Evolutionary conservation across 768 basidiomycete species (phyloP), one percentile per base, ranked within the genome.

Genomic region (Pulveroboletus ravenelii): DNA sequence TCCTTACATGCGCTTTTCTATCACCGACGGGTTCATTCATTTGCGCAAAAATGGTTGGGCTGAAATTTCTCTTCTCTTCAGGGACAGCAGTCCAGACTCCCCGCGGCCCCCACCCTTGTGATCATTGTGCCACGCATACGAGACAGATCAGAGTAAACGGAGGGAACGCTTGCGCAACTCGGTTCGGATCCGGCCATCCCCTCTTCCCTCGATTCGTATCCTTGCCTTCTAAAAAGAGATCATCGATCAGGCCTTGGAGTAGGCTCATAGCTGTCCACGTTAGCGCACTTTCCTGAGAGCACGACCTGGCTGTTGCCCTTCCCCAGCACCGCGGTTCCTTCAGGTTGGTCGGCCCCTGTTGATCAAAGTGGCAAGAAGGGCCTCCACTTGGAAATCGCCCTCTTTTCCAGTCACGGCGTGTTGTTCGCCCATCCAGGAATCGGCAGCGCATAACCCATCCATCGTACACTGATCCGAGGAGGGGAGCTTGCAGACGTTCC

Each of bases 381-480:
- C 23, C 30, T 40, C 13, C 32, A 9, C 32, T 34, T 29, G 37
- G 18, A 34, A 38, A 42, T 8, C 6, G 9, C 17, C 35, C 34
- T 35, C 30, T 9, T 29, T 45, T 34, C 38, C 23, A 32, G 31
- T 32, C 10, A 25, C 34, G 23, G 38, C 15, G 29, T 41, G 14
- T 37, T 13, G 14, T 34, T 20, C n/a, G 13, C 29, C 23, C 41
- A 35, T 45, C 47, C 10, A 44, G 60, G 44, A 60, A 59, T 36
- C 23, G 25, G 34, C 41, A 40, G 6, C 30, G 45, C 40, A 40
- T 23, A 29, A 38, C 27, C 38, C 45, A 40, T 20, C 29, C 36
- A 14, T 29, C 18, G 47, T 32, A 14, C 41, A 36, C n/a, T 36
- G 62, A 62, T 62, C 56, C 62, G 56, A 62, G 62, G 56, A 62